phyloP scores from a whole-genome alignment of 2,329 filamentous ascomycete genomes.

The Paraphaeosphaeria minitans region DNA sequence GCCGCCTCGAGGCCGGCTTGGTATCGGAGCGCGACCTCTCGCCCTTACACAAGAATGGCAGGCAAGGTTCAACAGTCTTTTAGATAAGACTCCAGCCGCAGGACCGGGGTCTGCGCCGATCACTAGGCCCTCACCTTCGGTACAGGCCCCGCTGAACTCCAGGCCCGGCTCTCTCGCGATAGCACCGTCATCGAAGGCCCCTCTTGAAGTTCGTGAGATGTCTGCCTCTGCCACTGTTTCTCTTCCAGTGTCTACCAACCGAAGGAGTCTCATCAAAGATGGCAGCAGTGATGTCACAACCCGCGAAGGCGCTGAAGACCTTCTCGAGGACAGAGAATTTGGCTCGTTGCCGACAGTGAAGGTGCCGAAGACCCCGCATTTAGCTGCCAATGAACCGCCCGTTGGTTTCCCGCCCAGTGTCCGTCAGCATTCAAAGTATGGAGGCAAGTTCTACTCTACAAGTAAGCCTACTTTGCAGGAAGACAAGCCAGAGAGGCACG shows the following conservation, averaged over 20 bases:
- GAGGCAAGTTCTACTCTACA: neutral
- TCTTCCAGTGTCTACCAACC: constrained; percentile 55
- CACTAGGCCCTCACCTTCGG: constrained; percentile 15
- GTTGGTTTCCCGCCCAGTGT: constrained; percentile 27
- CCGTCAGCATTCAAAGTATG: constrained; percentile 20
- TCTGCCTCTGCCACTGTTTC: constrained; percentile 70
- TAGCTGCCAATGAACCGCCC: constrained; percentile 39
- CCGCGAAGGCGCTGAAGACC: constrained; percentile 47
- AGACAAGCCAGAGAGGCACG: constrained; percentile 24
- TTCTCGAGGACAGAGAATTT: constrained; percentile 55
- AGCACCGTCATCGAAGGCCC: constrained; percentile 67
- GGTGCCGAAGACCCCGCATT: constrained; percentile 38
- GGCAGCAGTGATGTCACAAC: constrained; percentile 44
- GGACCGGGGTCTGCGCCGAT: constrained; percentile 31
- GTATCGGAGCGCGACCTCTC: constrained; percentile 45
- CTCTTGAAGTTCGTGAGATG: constrained; percentile 58
- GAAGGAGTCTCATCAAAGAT: constrained; percentile 32
- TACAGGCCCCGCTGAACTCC: constrained; percentile 43
- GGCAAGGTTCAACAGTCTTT: constrained; percentile 78
- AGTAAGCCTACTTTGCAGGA: constrained; percentile 4
- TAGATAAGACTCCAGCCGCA: constrained; percentile 61
- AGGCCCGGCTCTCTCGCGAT: constrained; percentile 60
- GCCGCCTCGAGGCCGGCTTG: constrained; percentile 36
- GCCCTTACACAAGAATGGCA: constrained; percentile 68
- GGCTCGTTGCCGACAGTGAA: constrained; percentile 51